Base-by-base conservation (phyloP, 352 stramenopile genomes). In the Globisporangium orthogonon region DNA sequence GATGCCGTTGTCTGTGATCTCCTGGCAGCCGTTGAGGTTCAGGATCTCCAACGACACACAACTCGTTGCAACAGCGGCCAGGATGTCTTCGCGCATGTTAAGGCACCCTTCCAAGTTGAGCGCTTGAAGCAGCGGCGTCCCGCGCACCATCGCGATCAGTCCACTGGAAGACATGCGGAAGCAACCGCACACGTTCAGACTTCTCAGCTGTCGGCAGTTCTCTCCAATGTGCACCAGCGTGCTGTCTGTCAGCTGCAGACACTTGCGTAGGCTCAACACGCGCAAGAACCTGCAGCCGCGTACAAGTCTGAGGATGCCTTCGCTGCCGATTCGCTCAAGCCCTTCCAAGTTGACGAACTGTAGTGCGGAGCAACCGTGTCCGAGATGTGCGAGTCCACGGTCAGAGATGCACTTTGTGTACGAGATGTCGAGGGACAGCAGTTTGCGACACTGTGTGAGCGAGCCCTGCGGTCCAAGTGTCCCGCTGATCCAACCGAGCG, bases 311-410 rank as follows among this genome's bases (percentile, higher is more conserved):
- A 74, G 57, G 11, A 90, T 66, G 0, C 79, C 83, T 45, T 35
- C 62, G 50, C 79, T 71, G 2, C 74, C 73, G 28, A 92, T 78
- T 14, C 65, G 66, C 23, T 85, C 71, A 6, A 92, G 61, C 0
- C 80, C 76, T 63, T 90, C 83, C 23, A 92, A 46, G 62, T 88
- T 92, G 47, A 92, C 39, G 52, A 92, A 92, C 63, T 90, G 76
- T 15, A 92, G 68, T 6, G 65, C 29, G 39, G 54, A 60, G 56
- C 83, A 92, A 6, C 78, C 77, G 7, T 44, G 50, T 3, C 71
- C 73, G 17, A 92, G 66, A 17, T 76, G 64, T 30, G 63, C 62
- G 39, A 90, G 65, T 3, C 79, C 83, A 7, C 80, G 65, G 47
- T 92, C 83, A 13, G 67, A 70, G 55, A 92, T 74, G n/a, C 66